A percentile compares a stretch with the other conserved stretches of the same genome.
phyloP scores from a whole-genome alignment of 805 yeast genomes.

The Groenewaldozyma salmanticensis region DNA sequence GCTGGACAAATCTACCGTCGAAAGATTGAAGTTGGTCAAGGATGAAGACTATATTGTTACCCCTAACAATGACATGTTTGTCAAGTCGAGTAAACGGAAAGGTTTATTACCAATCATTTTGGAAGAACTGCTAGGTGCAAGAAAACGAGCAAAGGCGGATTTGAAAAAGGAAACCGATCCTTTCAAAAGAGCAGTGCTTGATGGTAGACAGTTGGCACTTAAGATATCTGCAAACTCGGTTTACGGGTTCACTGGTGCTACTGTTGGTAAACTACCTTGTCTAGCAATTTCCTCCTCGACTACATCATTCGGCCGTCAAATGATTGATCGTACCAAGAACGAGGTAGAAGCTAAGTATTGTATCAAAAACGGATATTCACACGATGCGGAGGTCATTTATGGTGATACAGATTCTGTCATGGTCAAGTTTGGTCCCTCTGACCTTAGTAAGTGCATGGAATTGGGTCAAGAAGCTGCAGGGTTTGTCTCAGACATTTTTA shows the following conservation, averaged over 20 bases:
- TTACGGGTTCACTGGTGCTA: constrained; percentile 98
- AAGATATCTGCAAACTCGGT: constrained; percentile 97
- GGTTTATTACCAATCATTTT: constrained; percentile 91
- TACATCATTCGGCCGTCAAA: constrained; percentile 91
- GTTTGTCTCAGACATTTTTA: constrained; percentile 66
- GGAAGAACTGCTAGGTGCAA: constrained; percentile 78
- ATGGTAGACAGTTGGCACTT: constrained; percentile 94
- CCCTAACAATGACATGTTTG: constrained; percentile 89
- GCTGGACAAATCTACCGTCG: constrained; percentile 57
- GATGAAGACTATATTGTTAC: constrained; percentile 75
- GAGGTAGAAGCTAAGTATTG: constrained; percentile 75
- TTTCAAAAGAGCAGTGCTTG: constrained; percentile 82
- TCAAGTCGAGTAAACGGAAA: constrained; percentile 54
- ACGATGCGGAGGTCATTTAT: constrained; percentile 83
- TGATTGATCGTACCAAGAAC: constrained; percentile 87
- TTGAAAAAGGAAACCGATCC: constrained; percentile 91
- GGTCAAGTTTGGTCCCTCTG: constrained; percentile 89
- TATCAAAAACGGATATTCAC: constrained; percentile 72
- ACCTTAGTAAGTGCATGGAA: constrained; percentile 75
- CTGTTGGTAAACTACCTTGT: constrained; percentile 94
- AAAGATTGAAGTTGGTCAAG: constrained; percentile 50
- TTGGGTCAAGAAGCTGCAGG: constrained; percentile 93
- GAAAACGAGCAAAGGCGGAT: constrained; percentile 88
- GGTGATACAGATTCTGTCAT: constrained; percentile 99
- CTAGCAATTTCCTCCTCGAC: constrained; percentile 91